Percentiles rank a stretch among this genome's conserved stretches.
phyloP scores from a whole-genome alignment of 2,329 filamentous ascomycete genomes.

The Aspergillus ustus region DNA sequence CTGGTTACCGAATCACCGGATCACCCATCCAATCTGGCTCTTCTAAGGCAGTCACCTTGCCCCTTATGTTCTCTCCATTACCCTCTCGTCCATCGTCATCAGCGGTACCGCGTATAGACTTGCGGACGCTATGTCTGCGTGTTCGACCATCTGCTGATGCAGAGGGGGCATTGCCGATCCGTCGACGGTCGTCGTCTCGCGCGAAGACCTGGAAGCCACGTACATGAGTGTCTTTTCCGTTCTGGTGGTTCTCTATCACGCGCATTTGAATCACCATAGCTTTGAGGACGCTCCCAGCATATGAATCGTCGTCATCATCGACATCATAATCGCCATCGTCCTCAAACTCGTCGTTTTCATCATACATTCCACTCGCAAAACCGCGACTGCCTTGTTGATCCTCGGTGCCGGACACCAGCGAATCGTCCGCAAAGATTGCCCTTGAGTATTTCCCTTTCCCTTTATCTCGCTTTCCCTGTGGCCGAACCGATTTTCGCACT shows the following conservation, averaged over 20 bases:
- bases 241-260: constrained; percentile 96
- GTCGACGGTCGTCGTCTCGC: constrained; percentile 45
- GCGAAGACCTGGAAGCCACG: constrained; percentile 87
- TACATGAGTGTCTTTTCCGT: constrained; percentile 98
- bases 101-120: constrained; percentile 34
- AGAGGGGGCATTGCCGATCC: constrained; percentile 36
- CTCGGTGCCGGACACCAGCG: constrained; percentile 25
- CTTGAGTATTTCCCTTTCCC: constrained; percentile 24
- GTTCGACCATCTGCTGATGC: constrained; percentile 39
- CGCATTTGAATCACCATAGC: constrained; percentile 90
- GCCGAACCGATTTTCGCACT: constrained; percentile 3
- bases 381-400: constrained; percentile 30
- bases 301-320: constrained; percentile 39
- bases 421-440: constrained; percentile 15
- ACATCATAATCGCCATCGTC: constrained; percentile 31
- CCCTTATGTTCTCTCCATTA: constrained; percentile 32
- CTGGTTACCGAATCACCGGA: constrained; percentile 49
- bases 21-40: constrained; percentile 57
- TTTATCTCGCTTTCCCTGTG: constrained; percentile 19
- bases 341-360: constrained; percentile 34
- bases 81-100: constrained; percentile 26
- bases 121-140: constrained; percentile 35
- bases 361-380: constrained; percentile 30
- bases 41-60: constrained; percentile 39
- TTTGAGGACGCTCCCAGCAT: constrained; percentile 74